Conservation (phyloP, 2,329 filamentous ascomycete genomes). For the Rutstroemia sp. region DNA sequence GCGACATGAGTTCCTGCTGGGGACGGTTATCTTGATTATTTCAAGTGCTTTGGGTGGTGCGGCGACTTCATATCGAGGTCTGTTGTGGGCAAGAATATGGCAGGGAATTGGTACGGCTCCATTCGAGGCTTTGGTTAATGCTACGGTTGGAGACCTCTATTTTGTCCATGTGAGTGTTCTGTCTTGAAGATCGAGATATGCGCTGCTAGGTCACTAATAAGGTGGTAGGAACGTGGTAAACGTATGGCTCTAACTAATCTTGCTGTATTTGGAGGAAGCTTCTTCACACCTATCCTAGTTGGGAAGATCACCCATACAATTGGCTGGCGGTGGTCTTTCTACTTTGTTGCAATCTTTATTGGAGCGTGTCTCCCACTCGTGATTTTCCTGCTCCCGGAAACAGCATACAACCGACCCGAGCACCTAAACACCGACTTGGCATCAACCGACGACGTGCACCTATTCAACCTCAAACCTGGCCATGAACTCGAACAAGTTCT, state of each 20-base stretch:
- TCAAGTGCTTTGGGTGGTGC: constrained; percentile 71
- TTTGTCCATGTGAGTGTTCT: constrained; percentile 64
- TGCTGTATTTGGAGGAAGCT: constrained; percentile 62
- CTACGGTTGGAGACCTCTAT: constrained; percentile 82
- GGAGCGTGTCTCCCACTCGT: constrained; percentile 62
- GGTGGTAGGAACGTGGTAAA: constrained; percentile 58
- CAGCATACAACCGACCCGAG: constrained; percentile 62
- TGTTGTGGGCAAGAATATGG: constrained; percentile 72
- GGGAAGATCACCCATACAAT: constrained; percentile 73
- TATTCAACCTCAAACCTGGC: constrained; percentile 4
- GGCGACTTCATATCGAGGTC: constrained; percentile 58
- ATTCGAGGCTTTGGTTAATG: constrained; percentile 85
- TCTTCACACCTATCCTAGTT: constrained; percentile 80
- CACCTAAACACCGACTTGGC: constrained; percentile 62
- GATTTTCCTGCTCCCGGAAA: constrained; percentile 78
- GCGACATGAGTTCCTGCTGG: constrained; percentile 76
- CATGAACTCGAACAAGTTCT: constrained; percentile 5
- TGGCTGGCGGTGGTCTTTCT: constrained; percentile 84
- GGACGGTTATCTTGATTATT: constrained; percentile 63
- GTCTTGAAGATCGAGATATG: neutral
- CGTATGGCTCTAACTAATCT: constrained; percentile 79
- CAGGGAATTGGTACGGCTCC: constrained; percentile 84
- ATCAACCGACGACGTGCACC: constrained; percentile 17
- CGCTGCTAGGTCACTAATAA: neutral
- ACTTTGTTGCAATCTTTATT: constrained; percentile 79